Base-by-base conservation (phyloP, 345 rosid genomes). In the Syzygium oleosum region DNA sequence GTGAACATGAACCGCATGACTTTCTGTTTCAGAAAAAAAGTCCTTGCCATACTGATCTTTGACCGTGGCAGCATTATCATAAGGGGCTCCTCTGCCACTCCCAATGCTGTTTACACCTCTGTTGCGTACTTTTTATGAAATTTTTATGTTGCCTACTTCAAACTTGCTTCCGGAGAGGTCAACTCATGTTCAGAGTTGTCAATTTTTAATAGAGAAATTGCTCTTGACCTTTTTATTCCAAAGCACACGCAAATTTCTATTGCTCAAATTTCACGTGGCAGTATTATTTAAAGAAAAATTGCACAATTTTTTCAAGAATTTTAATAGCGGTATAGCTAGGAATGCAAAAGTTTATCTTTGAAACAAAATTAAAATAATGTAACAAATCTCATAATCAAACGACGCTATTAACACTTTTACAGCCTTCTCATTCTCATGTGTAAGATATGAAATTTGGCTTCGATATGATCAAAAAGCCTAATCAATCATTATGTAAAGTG, bases 121-220 rank as follows among this genome's bases (percentile, higher is more conserved):
- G 56, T 90, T 54, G 86, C 84, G 88, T 56, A 80, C 46, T 84
- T 91, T 92, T 38, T 25, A 90, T 87, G 85, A 84, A 63, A 51
- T 90, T 92, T 88, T 85, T 87, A 86, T 92, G 91, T 91, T 86
- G 92, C 94, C 88, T 89, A 86, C 90, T 89, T 94, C 68, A 89
- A 83, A 86, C 89, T 77, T 80, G 90, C 89, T 58, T 89, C 92
- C n/a, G 92, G 86, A 85, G 91, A 90, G 84, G 88, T 90, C 55
- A 92, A 83, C 87, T 90, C 92, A 68, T 87, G 89, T 83, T 91
- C 95, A 87, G 95, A 91, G 84, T 84, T 79, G 83, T 92, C 95
- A 77, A 91, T 86, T 38, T 38, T 38, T 38, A 38, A 38, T 38
- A 38, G 41, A 38, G 41, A 38, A 38, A 52, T 52, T 52, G 15